Evolutionary conservation across 108 stramenopile genomes (phyloP), one percentile per base, ranked within the genome.

Genomic region (Conticribra weissflogii): DNA sequence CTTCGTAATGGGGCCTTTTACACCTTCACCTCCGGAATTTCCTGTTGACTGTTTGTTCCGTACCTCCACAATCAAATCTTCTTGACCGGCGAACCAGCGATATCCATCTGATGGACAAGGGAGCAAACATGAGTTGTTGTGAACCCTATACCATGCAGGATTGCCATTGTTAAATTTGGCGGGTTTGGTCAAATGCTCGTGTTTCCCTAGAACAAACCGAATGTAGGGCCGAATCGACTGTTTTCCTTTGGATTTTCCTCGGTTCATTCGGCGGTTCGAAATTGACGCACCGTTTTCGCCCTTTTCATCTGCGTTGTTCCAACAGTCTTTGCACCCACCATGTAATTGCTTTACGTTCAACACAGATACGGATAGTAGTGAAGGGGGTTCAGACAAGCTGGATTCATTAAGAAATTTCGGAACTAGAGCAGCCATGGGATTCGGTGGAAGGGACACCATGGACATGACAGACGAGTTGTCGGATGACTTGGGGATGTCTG

Each of bases 61-160:
- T n/a, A 77, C 76, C 48, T 77, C 76, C 24, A 77, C 76, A 14
- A 69, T 54, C 50, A 70, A 68, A 59, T 77, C 76, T 65, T 77
- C 76, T 51, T 64, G 76, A 5, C 76, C 68, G 14, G 68, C 68
- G 54, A 70, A 77, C 76, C 76, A 77, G 18, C 76, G 68, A 31
- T 63, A 49, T 7, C 54, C 76, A 34, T 77, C 76, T 21, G 61
- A 62, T 24, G 68, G 76, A 63, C 62, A 69, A 18, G 76, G 76
- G 50, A 77, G 59, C 41, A 59, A 36, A 50, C 76, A 77, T 15
- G 76, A 77, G 31, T 77, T 77, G 5, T 59, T 54, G 29, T 77
- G 76, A 48, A 50, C 34, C 28, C 65, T 69, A 18, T 49, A 64
- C 56, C 62, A 77, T 32, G 62, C 54, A 9, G 63, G 61, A 52